Evolutionary conservation across 1,284 basidiomycete species (phyloP).

Genomic region (Trichosporon faecale): DNA sequence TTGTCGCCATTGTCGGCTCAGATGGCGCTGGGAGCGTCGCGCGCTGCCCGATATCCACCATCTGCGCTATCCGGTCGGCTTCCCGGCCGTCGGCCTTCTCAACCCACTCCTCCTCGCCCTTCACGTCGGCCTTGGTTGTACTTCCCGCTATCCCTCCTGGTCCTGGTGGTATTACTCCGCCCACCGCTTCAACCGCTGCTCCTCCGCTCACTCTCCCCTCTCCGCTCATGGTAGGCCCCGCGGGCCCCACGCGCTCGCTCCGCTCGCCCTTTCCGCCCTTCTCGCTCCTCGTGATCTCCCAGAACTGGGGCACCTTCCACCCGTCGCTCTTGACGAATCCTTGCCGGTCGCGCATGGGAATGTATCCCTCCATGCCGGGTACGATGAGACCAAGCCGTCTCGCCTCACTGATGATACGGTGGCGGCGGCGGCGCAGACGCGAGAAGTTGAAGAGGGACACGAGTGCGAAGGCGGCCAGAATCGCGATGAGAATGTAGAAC

Average conservation of each 20-base stretch:
- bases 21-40: background rate
- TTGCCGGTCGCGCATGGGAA: constrained; percentile 41
- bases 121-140: background rate
- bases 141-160: background rate
- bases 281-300: constrained; percentile 32
- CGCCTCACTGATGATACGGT: constrained; percentile 40
- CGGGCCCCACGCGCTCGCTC: background rate
- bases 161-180: background rate
- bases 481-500: constrained; percentile 51
- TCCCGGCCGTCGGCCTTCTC: background rate
- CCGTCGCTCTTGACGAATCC: constrained; percentile 31
- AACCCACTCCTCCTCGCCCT: background rate
- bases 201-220: background rate
- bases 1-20: too few relatives aligned
- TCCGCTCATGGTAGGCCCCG: background rate
- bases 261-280: background rate
- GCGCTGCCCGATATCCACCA: background rate
- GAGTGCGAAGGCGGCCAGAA: constrained; percentile 42
- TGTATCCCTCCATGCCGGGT: constrained; percentile 47
- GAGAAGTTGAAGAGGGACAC: constrained; percentile 40
- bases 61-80: background rate
- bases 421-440: constrained; percentile 38
- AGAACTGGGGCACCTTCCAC: constrained; percentile 41
- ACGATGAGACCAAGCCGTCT: constrained; percentile 44
- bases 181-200: too few relatives aligned